phyloP scores from a whole-genome alignment of 768 basidiomycete genomes.

The Boletus sp. region DNA sequence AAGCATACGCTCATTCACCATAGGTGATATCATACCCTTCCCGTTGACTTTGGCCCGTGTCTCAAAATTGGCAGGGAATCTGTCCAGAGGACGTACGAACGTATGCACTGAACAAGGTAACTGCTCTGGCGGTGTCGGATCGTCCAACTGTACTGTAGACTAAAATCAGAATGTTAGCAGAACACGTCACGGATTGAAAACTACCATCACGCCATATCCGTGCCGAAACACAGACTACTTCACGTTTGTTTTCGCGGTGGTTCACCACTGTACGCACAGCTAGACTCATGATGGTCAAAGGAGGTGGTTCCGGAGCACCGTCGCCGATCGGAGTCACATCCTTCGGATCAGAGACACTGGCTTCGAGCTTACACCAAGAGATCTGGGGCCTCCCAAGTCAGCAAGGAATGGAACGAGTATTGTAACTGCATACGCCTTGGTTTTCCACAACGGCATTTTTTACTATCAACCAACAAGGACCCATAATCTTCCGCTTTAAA shows the following conservation, averaged over 20 bases:
- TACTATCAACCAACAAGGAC: conserved; percentile 94
- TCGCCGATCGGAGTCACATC: conserved; percentile 83
- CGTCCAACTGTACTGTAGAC: conserved; percentile 77
- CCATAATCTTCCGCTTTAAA: conserved; percentile 97
- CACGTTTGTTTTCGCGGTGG: conserved; percentile 90
- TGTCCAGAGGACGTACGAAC: conserved; percentile 84
- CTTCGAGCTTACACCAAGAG: conserved; percentile 97
- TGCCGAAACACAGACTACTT: conserved; percentile 82
- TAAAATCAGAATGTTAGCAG: background rate
- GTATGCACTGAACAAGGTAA: conserved; percentile 83
- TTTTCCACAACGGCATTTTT: conserved; percentile 72
- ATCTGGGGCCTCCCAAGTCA: conserved; percentile 47
- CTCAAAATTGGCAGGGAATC: conserved; percentile 85
- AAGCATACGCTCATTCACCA: conserved; percentile 82
- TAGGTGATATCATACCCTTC: conserved; percentile 68
- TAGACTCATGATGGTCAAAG: conserved; percentile 87
- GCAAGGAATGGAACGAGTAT: background rate
- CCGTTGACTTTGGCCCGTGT: conserved; percentile 57
- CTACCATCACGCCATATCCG: conserved; percentile 78
- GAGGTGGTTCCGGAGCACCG: conserved; percentile 75
- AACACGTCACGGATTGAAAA: conserved; percentile 12
- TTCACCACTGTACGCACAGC: conserved; percentile 90
- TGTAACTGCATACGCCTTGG: conserved; percentile 62
- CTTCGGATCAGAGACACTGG: conserved; percentile 79
- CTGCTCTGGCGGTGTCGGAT: conserved; percentile 86